A percentile compares a stretch with the other conserved stretches of the same genome.
phyloP scores from a whole-genome alignment of 257 asterid species.

The Misopates orontium region DNA sequence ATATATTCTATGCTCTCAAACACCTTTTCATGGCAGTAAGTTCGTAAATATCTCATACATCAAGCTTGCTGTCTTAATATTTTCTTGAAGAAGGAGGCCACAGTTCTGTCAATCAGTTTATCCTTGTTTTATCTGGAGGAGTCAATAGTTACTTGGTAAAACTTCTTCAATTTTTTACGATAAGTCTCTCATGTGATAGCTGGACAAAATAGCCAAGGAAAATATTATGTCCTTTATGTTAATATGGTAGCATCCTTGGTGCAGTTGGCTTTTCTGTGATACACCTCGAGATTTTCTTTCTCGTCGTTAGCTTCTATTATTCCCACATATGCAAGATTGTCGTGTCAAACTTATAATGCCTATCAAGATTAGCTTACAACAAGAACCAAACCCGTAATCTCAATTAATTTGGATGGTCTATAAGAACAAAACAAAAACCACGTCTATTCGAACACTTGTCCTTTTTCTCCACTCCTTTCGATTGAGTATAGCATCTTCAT shows the following conservation, averaged over 20 bases:
- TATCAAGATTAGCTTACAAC: no score
- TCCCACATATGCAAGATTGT: neutral
- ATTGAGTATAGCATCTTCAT: no score
- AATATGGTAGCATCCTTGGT: neutral
- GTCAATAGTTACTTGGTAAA: neutral
- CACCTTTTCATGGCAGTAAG: slow-evolving; percentile 1
- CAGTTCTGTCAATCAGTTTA: neutral
- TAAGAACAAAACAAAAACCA: no score
- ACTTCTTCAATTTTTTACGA: neutral
- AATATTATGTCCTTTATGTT: neutral
- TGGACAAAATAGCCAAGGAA: neutral
- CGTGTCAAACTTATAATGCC: neutral
- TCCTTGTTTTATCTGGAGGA: neutral
- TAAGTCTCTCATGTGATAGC: neutral
- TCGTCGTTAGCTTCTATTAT: no score
- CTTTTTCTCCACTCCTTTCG: no score
- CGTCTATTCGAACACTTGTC: no score
- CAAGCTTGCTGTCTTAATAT: no score
- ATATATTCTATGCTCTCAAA: neutral
- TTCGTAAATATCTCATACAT: no score
- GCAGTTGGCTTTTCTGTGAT: neutral
- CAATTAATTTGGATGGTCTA: no score
- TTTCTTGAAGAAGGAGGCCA: neutral
- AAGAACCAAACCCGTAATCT: no score
- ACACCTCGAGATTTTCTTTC: neutral